Evolutionary conservation across 1,139 yeast genomes (phyloP), one percentile per base, ranked within the genome.

Genomic region (Suhomyces atakaporum): DNA sequence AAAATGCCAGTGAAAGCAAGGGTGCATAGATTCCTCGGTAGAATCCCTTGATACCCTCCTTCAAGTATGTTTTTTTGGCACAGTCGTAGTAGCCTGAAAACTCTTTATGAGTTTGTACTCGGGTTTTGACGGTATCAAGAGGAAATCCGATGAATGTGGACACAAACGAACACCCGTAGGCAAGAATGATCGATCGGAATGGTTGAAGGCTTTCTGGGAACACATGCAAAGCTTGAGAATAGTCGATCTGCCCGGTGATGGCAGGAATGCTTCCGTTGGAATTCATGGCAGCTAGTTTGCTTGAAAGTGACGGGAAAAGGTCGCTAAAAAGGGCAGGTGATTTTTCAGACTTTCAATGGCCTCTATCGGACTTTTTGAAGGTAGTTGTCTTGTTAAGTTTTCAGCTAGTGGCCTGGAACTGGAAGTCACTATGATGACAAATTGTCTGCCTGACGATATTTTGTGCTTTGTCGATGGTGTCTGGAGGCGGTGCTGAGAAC

Each of bases 101-200:
- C 31, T 74, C 71, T 35, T 59, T 58, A 57, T 85, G 84, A 0
- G 95, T 84, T 56, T 88, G 96, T 78, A 85, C 81, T 45, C 96
- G 63, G 0, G 95, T 86, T 57, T 88, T 88, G 39, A 88, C 71
- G 8, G 95, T 83, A 55, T 88, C 96, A 33, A 88, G 59, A 0
- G 96, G 96, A 53, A 81, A 87, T 7, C 94, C 95, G n/a, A 79
- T 71, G 5, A 79, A 69, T 1, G 90, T 84, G 10, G 92, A 75
- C 10, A 77, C 61, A 34, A 84, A 60, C 0, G 94, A 82, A 1
- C 95, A 73, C 0, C 78, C 63, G 49, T 80, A 82, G 2, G 90
- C 84, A 38, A 82, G 53, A 3, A 80, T 60, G 11, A 81, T 74
- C 2, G 81, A 69, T 39, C 79, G 66, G 59, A 77, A 80, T 1